Conservation (phyloP, 2,329 filamentous ascomycete genomes). For the Sporothrix pseudoabietina region DNA sequence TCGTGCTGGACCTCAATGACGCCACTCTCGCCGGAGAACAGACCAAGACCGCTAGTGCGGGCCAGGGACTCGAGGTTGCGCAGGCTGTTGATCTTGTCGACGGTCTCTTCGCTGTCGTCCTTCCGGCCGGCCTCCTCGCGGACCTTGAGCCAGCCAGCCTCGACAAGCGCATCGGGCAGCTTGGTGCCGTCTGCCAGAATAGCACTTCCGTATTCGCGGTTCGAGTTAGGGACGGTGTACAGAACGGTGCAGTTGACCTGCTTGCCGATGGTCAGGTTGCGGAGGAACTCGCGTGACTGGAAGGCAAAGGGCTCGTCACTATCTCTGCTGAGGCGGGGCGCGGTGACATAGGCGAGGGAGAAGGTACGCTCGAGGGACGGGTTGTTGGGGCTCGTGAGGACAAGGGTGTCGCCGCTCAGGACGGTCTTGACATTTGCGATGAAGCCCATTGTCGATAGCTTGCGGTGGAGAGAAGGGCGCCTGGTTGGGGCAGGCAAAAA, state of each 20-base stretch:
- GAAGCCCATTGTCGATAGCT: slow-evolving; percentile 51
- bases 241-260: slow-evolving; percentile 80
- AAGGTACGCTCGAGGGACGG: slow-evolving; percentile 80
- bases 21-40: slow-evolving; percentile 70
- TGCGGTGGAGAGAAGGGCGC: neutral
- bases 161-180: slow-evolving; percentile 79
- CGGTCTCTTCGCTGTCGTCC: slow-evolving; percentile 78
- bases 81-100: slow-evolving; percentile 73
- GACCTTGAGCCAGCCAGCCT: slow-evolving; percentile 89
- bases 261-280: slow-evolving; percentile 82
- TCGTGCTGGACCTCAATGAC: slow-evolving; percentile 81
- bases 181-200: slow-evolving; percentile 73
- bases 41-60: slow-evolving; percentile 74
- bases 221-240: slow-evolving; percentile 82
- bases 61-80: slow-evolving; percentile 76
- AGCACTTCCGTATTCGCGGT: slow-evolving; percentile 85
- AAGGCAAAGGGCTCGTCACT: slow-evolving; percentile 92
- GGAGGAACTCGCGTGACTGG: slow-evolving; percentile 90
- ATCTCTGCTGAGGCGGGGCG: slow-evolving; percentile 82
- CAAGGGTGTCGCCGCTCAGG: slow-evolving; percentile 87
- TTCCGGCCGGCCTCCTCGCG: slow-evolving; percentile 92
- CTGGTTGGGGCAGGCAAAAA: neutral
- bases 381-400: slow-evolving; percentile 80
- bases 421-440: slow-evolving; percentile 87
- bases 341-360: slow-evolving; percentile 88